These are phyloP conservation scores for Sugiyamaella smithiae DNA, from an alignment of 805 yeast species.

Conservation along the genomic window DNA sequence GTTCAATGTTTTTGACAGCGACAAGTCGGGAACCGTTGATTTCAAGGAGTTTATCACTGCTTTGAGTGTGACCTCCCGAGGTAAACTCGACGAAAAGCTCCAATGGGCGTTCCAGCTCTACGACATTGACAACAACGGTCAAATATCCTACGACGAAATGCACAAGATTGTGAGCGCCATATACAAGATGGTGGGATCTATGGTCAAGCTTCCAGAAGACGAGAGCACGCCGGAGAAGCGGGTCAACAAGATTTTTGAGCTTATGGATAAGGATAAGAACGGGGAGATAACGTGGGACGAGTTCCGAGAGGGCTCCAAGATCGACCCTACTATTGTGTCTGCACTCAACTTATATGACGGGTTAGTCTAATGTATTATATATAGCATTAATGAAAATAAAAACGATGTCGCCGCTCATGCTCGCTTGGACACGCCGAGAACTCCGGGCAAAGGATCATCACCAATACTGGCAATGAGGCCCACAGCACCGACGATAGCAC, in stretches of 20 bases:
- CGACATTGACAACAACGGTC: constrained; percentile 78
- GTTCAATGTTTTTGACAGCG: constrained; percentile 84
- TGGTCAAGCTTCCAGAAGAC: constrained; percentile 84
- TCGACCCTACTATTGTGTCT: constrained; percentile 70
- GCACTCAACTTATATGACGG: constrained; percentile 82
- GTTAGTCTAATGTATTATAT: constrained; percentile 46
- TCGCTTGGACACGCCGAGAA: constrained; percentile 53
- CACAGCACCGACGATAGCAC: constrained; percentile 49
- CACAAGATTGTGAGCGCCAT: constrained; percentile 75
- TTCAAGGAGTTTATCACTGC: constrained; percentile 92
- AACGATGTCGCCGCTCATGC: background rate
- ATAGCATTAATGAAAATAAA: constrained; percentile 2
- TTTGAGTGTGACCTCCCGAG: constrained; percentile 81
- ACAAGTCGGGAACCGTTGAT: constrained; percentile 75
- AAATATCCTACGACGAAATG: constrained; percentile 73
- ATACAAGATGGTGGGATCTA: constrained; percentile 92
- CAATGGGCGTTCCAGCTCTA: constrained; percentile 88
- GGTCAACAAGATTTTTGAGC: constrained; percentile 72
- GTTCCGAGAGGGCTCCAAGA: constrained; percentile 74
- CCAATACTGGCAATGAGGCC: constrained; percentile 55
- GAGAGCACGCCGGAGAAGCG: constrained; percentile 90
- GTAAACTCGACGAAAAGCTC: constrained; percentile 77
- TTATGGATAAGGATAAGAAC: constrained; percentile 68
- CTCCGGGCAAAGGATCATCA: constrained; percentile 63
- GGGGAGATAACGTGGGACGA: constrained; percentile 77